Evolutionary conservation across 129 eudicot genomes (phyloP).

Genomic region (Helianthus tuberosus): DNA sequence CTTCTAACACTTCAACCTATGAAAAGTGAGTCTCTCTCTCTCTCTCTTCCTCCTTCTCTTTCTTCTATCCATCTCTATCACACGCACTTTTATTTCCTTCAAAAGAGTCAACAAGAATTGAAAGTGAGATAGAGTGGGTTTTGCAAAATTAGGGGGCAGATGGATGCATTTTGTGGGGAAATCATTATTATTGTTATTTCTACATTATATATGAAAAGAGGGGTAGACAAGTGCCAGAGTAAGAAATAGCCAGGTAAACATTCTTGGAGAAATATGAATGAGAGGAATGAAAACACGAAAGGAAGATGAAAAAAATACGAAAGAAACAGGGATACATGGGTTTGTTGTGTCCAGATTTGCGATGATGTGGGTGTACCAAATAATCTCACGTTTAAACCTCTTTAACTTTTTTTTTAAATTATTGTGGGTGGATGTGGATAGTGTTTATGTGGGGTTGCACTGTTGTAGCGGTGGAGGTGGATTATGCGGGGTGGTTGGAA

Average conservation of each 20-base stretch:
- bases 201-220: too few species aligned
- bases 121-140: slow-evolving; percentile 12
- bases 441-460: too few species aligned
- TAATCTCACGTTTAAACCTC: slow-evolving; percentile 17
- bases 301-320: neutral
- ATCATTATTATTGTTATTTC: too few species aligned
- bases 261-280: slow-evolving; percentile 9
- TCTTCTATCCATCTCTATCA: too few species aligned
- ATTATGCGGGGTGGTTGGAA: too few species aligned
- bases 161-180: slow-evolving; percentile 31
- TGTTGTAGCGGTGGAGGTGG: too few species aligned
- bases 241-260: slow-evolving; percentile 32
- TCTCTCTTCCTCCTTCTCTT: too few species aligned
- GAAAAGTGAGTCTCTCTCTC: too few species aligned
- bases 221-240: too few species aligned
- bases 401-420: neutral
- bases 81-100: slow-evolving; percentile 30
- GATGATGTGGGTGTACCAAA: slow-evolving; percentile 27
- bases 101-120: slow-evolving; percentile 33
- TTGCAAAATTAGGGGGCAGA: slow-evolving; percentile 25
- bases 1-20: too few species aligned
- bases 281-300: neutral
- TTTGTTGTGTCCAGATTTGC: slow-evolving; percentile 8
- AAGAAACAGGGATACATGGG: slow-evolving; percentile 22
- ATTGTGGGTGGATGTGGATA: neutral